A percentile compares a stretch with the other conserved stretches of the same genome.
Evolutionary conservation across 75 land plant species (phyloP).

Genomic region (Cunninghamia lanceolata): DNA sequence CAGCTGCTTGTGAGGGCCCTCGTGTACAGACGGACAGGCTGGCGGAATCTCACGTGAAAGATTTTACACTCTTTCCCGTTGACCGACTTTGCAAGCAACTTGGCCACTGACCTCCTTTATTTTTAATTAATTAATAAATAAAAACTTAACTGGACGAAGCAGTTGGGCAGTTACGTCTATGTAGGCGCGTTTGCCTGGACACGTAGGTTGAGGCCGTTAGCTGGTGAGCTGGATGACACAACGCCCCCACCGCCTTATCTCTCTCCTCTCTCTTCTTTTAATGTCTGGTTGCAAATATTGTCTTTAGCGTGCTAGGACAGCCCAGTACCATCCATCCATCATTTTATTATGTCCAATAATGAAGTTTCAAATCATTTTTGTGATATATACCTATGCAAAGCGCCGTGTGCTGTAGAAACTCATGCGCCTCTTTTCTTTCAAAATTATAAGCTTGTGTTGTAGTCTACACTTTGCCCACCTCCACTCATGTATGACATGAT

Average conservation of each 20-base stretch:
- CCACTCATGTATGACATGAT: no score
- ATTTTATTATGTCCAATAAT: background rate
- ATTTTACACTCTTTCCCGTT: constrained; percentile 10
- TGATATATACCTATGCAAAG: background rate
- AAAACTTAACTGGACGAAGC: constrained; percentile 3
- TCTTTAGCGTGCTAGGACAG: background rate
- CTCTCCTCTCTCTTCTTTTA: background rate
- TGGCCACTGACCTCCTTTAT: background rate
- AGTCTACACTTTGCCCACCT: no score
- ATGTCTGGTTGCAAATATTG: background rate
- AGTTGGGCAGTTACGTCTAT: constrained; percentile 14
- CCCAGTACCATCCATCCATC: background rate
- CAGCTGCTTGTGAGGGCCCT: background rate
- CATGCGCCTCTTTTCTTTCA: no score
- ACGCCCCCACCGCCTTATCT: background rate
- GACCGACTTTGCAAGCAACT: background rate
- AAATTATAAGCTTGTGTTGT: no score
- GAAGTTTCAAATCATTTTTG: background rate
- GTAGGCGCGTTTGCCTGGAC: background rate
- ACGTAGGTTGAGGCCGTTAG: constrained; percentile 3
- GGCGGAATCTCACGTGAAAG: constrained; percentile 13
- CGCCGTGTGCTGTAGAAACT: background rate
- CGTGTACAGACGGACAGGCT: constrained; percentile 2
- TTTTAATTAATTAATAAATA: background rate
- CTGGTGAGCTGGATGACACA: background rate